Conservation (phyloP, 1,284 basidiomycete species). For the Ganoderma resinaceum region DNA sequence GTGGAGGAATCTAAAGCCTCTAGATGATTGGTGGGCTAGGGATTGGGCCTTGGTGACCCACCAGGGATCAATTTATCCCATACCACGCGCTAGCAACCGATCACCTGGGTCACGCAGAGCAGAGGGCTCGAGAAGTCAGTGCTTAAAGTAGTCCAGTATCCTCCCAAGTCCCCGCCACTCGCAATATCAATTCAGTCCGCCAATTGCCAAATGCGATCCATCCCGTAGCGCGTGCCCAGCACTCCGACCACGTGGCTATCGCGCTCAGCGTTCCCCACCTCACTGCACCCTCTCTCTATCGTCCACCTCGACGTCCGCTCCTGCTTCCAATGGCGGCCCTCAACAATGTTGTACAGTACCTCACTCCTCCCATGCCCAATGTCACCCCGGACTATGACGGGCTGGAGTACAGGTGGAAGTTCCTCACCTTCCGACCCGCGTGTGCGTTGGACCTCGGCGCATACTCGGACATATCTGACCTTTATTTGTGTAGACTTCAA, state of each 20-base stretch:
- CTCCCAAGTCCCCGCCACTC: not conserved
- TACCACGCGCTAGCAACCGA: not conserved
- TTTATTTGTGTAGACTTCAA: constrained; percentile 59
- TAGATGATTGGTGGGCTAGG: not conserved
- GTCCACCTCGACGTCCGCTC: constrained; percentile 9
- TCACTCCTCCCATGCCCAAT: constrained; percentile 47
- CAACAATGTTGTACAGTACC: constrained; percentile 22
- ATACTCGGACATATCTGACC: constrained; percentile 3
- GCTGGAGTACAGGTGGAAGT: constrained; percentile 73
- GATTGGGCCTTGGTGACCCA: not conserved
- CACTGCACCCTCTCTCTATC: not conserved
- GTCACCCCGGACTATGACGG: constrained; percentile 61
- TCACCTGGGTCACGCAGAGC: not conserved
- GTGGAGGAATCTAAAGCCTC: not conserved
- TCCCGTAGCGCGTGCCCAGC: not conserved
- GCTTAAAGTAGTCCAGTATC: not conserved
- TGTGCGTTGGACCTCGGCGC: constrained; percentile 48
- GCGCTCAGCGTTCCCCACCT: constrained; percentile 16
- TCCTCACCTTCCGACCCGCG: constrained; percentile 84
- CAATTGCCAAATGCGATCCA: not conserved
- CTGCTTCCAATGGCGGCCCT: constrained; percentile 27
- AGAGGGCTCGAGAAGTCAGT: not conserved
- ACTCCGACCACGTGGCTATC: constrained; percentile 26
- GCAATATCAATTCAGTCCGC: not conserved
- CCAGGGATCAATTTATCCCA: constrained; percentile 1